phyloP scores from a whole-genome alignment of 306 rosid genomes.

The Sicyos baderoa region DNA sequence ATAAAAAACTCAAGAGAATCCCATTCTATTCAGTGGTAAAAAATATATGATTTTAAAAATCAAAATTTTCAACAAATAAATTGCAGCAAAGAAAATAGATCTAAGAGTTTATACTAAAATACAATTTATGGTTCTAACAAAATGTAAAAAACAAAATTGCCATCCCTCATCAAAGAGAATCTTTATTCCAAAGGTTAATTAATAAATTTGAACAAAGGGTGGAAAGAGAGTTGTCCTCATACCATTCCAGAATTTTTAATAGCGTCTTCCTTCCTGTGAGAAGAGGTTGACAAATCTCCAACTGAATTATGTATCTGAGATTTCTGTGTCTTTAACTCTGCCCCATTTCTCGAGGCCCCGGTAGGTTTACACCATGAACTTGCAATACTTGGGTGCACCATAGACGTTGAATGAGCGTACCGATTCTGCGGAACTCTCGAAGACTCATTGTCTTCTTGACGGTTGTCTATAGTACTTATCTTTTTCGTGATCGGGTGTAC shows the following conservation, averaged over 20 bases:
- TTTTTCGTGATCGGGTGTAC: conserved; percentile 38
- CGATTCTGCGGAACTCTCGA: conserved; percentile 27
- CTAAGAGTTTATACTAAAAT: background rate
- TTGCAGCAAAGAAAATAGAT: background rate
- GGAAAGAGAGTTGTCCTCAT: conserved; percentile 19
- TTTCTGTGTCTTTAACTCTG: conserved; percentile 37
- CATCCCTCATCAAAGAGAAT: background rate
- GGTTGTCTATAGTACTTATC: conserved; percentile 26
- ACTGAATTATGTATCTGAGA: conserved; percentile 36
- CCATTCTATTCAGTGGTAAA: too few relatives aligned
- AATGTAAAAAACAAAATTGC: too few relatives aligned
- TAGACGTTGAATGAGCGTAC: conserved; percentile 32
- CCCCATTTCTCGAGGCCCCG: conserved; percentile 26
- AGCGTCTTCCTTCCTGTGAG: conserved; percentile 31
- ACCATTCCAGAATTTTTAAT: conserved; percentile 39
- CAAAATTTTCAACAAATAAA: too few relatives aligned
- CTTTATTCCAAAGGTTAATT: background rate
- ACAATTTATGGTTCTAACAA: background rate
- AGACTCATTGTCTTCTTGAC: conserved; percentile 34
- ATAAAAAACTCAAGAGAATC: background rate
- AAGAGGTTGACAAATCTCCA: conserved; percentile 30
- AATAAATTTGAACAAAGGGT: background rate
- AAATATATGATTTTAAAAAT: too few relatives aligned
- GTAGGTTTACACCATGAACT: conserved; percentile 31
- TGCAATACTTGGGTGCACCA: conserved; percentile 26